A percentile compares a stretch with the other conserved stretches of the same genome.
These are phyloP conservation scores for Hippophae gyantsensis DNA, from an alignment of 306 rosid genomes.

Conservation along the genomic window DNA sequence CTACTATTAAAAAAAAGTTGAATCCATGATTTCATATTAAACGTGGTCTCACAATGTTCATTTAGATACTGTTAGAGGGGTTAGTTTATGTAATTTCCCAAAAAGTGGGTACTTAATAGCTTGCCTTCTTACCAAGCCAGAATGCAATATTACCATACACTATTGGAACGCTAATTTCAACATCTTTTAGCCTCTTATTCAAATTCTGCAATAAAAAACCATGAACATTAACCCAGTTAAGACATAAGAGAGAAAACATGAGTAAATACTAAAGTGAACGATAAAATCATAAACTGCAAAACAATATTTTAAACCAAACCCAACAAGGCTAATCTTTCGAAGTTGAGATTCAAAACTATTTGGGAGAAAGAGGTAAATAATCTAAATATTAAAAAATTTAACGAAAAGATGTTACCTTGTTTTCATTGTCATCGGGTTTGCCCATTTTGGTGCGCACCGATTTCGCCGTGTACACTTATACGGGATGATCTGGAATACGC, in stretches of 20 bases:
- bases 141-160: constrained; percentile 72
- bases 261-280: neutral
- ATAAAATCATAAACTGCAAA: neutral
- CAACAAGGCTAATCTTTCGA: no score
- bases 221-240: constrained; percentile 21
- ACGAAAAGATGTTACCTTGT: constrained; percentile 32
- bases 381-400: neutral
- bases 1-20: no score
- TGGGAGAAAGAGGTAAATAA: neutral
- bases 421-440: constrained; percentile 51
- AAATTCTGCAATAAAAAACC: constrained; percentile 40
- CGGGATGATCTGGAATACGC: constrained; percentile 39
- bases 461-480: constrained; percentile 31
- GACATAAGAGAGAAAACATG: neutral
- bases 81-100: no score
- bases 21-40: no score
- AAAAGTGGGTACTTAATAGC: constrained; percentile 44
- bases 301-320: neutral
- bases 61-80: no score
- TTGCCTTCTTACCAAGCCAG: constrained; percentile 89
- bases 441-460: constrained; percentile 43
- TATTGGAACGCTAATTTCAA: constrained; percentile 65
- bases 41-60: no score
- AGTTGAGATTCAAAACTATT: neutral
- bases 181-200: constrained; percentile 55